Evolutionary conservation across 768 basidiomycete species (phyloP).

Genomic region (Agaricus sinodeliciosus): DNA sequence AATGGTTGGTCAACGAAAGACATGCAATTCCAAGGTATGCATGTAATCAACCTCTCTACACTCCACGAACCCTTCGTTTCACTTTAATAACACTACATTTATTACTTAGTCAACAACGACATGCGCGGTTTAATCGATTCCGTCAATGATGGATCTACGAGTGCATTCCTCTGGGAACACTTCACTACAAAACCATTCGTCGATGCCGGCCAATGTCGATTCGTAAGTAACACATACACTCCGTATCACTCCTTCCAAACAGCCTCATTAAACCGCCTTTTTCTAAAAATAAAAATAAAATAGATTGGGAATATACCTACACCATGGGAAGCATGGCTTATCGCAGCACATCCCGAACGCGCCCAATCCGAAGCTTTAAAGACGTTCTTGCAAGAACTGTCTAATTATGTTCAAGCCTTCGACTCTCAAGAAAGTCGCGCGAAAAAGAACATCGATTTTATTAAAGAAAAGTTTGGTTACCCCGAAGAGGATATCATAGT

Average conservation of each 20-base stretch:
- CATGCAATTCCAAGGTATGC: constrained; percentile 65
- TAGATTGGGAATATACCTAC: constrained; percentile 84
- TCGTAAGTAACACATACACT: constrained; percentile 61
- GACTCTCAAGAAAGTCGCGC: constrained; percentile 49
- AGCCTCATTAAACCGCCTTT: background rate
- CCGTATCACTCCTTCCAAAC: no score
- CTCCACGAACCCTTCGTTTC: no score
- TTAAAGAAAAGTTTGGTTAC: constrained; percentile 76
- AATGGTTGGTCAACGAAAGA: constrained; percentile 68
- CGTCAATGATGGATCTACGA: constrained; percentile 83
- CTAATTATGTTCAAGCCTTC: constrained; percentile 62
- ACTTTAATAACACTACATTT: no score
- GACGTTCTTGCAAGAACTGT: constrained; percentile 58
- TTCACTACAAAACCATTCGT: constrained; percentile 72
- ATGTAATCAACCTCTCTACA: no score
- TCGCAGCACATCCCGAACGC: constrained; percentile 74
- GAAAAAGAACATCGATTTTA: constrained; percentile 63
- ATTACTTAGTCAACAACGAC: constrained; percentile 62
- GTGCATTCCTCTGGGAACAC: constrained; percentile 95
- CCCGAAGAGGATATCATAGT: constrained; percentile 77
- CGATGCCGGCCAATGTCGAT: constrained; percentile 73
- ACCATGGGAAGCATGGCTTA: constrained; percentile 96
- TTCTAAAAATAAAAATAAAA: background rate
- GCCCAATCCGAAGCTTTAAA: constrained; percentile 41
- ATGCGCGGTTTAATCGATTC: constrained; percentile 78